phyloP scores from a whole-genome alignment of 2,329 filamentous ascomycete species.

The Fusarium penzigii region DNA sequence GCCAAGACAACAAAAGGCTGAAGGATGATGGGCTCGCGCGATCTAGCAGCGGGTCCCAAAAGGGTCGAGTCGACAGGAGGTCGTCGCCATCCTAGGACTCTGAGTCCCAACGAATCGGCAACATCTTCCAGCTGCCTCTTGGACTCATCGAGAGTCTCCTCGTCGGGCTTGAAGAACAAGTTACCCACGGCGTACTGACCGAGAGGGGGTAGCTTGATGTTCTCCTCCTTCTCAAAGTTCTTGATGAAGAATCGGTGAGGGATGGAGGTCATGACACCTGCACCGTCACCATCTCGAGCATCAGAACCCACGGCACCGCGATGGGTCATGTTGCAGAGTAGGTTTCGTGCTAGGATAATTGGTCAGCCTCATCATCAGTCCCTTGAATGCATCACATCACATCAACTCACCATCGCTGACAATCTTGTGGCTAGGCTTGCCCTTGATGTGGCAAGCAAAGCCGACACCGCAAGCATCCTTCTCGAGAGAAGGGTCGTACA shows the following conservation, averaged over 20 bases:
- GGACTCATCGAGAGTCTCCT: constrained; percentile 85
- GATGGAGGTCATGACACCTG: constrained; percentile 99
- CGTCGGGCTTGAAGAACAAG: constrained; percentile 97
- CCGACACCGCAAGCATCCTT: constrained; percentile 99
- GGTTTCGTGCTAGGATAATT: constrained; percentile 68
- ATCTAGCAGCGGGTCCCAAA: constrained; percentile 88
- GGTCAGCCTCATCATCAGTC: not conserved
- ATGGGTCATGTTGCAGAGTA: constrained; percentile 99
- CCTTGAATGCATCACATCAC: not conserved
- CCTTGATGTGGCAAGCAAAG: constrained; percentile 98
- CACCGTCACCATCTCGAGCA: constrained; percentile 95
- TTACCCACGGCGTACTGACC: constrained; percentile 98
- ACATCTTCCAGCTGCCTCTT: constrained; percentile 93
- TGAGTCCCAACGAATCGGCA: constrained; percentile 81
- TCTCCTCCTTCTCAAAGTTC: constrained; percentile 92
- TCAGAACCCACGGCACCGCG: constrained; percentile 97
- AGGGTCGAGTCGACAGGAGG: constrained; percentile 92
- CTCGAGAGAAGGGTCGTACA: constrained; percentile 94
- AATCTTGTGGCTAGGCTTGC: constrained; percentile 95
- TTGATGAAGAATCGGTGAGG: constrained; percentile 98
- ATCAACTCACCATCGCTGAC: constrained; percentile 84
- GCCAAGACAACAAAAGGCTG: constrained; percentile 93
- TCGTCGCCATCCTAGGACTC: constrained; percentile 94
- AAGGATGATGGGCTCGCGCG: constrained; percentile 90
- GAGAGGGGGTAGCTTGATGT: constrained; percentile 79